Conservation (phyloP, 2,329 filamentous ascomycete genomes). For the Paracoccidioides brasiliensis region DNA sequence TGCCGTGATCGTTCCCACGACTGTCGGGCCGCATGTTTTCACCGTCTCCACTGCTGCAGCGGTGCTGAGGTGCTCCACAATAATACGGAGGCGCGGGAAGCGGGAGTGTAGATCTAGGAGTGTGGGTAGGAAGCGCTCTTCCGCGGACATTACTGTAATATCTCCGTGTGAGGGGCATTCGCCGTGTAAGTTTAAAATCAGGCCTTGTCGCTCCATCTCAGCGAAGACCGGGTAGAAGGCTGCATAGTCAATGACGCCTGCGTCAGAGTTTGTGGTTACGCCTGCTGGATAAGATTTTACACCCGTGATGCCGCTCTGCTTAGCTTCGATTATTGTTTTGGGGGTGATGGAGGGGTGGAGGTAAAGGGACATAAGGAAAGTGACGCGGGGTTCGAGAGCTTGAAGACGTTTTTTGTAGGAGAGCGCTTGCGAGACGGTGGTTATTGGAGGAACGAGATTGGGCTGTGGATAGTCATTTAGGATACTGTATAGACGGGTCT, state of each 20-base stretch:
- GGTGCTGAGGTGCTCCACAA: conserved; percentile 80
- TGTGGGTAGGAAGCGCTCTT: conserved; percentile 68
- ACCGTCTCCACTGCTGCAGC: conserved; percentile 69
- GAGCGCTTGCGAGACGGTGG: conserved; percentile 48
- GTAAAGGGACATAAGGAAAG: conserved; percentile 63
- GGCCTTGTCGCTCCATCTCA: conserved; percentile 73
- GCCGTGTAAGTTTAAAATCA: conserved; percentile 89
- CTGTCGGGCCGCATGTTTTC: conserved; percentile 59
- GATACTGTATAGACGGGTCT: background rate
- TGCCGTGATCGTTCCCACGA: conserved; percentile 66
- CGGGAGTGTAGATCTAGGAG: conserved; percentile 56
- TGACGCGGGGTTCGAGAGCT: conserved; percentile 48
- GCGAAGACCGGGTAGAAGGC: conserved; percentile 52
- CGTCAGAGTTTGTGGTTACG: conserved; percentile 46
- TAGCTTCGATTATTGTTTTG: conserved; percentile 58
- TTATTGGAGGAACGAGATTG: conserved; percentile 52
- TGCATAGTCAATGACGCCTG: conserved; percentile 33
- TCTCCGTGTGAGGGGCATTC: conserved; percentile 53
- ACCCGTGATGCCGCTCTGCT: conserved; percentile 56
- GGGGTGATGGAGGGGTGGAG: conserved; percentile 52
- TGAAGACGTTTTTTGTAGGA: conserved; percentile 52
- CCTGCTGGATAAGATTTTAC: conserved; percentile 41
- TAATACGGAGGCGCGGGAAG: conserved; percentile 48
- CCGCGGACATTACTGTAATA: conserved; percentile 52
- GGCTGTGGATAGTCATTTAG: conserved; percentile 33